phyloP scores from a whole-genome alignment of 148 eudicot species.

The Euryodendron excelsum region DNA sequence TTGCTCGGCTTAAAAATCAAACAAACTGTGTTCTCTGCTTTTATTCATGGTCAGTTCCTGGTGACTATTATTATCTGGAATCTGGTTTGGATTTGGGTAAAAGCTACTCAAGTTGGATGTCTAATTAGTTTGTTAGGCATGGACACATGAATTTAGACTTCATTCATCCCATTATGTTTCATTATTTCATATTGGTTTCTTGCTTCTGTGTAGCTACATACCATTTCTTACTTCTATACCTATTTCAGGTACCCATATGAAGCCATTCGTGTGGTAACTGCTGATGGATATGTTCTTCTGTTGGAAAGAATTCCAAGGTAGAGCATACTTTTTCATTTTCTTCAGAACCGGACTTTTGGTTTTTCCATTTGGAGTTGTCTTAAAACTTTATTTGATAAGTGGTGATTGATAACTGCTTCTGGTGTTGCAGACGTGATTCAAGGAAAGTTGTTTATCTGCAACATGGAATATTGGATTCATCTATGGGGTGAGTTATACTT shows the following conservation, averaged over 20 bases:
- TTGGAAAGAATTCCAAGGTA: slow-evolving; percentile 98
- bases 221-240: background rate
- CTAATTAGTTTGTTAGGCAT: no score
- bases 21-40: background rate
- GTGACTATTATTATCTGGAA: background rate
- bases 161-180: background rate
- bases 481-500: slow-evolving; percentile 77
- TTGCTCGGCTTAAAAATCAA: background rate
- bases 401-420: slow-evolving; percentile 14
- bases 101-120: background rate
- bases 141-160: background rate
- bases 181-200: background rate
- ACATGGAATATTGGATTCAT: slow-evolving; percentile 96
- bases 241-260: slow-evolving; percentile 87
- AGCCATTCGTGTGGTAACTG: slow-evolving; percentile 85
- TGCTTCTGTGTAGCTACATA: background rate
- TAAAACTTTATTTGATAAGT: background rate
- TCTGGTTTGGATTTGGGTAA: slow-evolving; percentile 10
- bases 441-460: slow-evolving; percentile 90
- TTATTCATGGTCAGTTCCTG: background rate
- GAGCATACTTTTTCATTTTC: background rate
- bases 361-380: background rate
- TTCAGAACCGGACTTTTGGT: background rate
- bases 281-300: slow-evolving; percentile 90
- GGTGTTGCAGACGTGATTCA: slow-evolving; percentile 73